These are phyloP conservation scores for Pleurotus cornucopiae DNA, from an alignment of 768 basidiomycete species.

Conservation along the genomic window DNA sequence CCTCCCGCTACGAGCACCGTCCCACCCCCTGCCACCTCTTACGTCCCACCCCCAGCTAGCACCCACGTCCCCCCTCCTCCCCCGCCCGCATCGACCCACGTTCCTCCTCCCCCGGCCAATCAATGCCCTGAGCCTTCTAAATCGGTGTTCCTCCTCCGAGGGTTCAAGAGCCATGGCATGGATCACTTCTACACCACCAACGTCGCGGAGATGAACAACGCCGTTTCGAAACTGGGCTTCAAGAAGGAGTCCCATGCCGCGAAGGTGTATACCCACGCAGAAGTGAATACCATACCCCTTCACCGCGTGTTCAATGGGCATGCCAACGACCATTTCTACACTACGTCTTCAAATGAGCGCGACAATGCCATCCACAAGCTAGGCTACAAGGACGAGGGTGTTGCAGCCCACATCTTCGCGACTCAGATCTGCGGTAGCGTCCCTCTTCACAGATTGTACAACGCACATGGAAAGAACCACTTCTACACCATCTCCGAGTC, in stretches of 20 bases:
- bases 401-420: constrained; percentile 13
- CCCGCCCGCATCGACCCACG: not conserved
- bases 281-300: constrained; percentile 15
- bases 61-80: constrained; percentile 2
- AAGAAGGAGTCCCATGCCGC: constrained; percentile 4
- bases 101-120: not conserved
- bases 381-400: constrained; percentile 10
- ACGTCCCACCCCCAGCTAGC: not conserved
- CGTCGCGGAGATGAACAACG: not conserved
- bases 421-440: constrained; percentile 11
- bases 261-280: not conserved
- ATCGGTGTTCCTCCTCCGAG: constrained; percentile 6
- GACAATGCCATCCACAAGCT: constrained; percentile 11
- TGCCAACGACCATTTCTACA: constrained; percentile 16
- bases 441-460: constrained; percentile 8
- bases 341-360: constrained; percentile 11
- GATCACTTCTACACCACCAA: constrained; percentile 8
- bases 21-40: not conserved
- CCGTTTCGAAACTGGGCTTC: not conserved
- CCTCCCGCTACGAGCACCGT: too few species aligned
- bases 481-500: constrained; percentile 12
- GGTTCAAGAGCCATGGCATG: not conserved
- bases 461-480: constrained; percentile 5
- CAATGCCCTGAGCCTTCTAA: not conserved
- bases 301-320: constrained; percentile 13